phyloP scores from a whole-genome alignment of 2,329 filamentous ascomycete species.

The Monosporascus sp. region DNA sequence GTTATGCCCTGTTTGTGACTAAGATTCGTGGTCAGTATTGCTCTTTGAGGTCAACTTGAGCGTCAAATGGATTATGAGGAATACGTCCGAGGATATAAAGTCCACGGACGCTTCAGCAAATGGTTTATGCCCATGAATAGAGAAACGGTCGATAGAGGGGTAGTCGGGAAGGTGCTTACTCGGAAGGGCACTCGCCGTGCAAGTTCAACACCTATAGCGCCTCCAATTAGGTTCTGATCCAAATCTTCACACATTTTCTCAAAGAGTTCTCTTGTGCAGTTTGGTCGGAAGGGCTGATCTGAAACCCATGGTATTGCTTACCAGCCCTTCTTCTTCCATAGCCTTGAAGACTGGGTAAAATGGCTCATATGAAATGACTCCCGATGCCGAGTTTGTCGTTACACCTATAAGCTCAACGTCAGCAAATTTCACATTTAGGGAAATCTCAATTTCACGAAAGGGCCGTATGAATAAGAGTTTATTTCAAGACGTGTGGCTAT shows the following conservation, averaged over 20 bases:
- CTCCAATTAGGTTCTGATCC: not conserved
- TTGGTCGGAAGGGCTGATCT: not conserved
- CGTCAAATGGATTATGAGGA: too few species aligned
- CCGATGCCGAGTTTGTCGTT: constrained; percentile 34
- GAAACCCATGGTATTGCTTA: not conserved
- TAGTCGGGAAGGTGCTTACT: constrained; percentile 6
- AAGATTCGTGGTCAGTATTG: not conserved
- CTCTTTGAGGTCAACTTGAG: not conserved
- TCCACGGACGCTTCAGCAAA: too few species aligned
- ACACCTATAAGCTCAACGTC: constrained; percentile 14
- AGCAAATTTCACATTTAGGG: constrained; percentile 1
- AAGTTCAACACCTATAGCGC: constrained; percentile 49
- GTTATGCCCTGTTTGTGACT: constrained; percentile 25
- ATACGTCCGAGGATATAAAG: too few species aligned
- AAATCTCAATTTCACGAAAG: too few species aligned
- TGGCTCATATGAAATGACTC: constrained; percentile 46
- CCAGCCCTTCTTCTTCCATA: constrained; percentile 60
- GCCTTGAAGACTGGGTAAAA: constrained; percentile 60
- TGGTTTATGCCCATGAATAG: too few species aligned
- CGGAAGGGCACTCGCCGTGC: constrained; percentile 58
- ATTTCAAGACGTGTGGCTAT: not conserved
- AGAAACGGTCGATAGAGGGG: not conserved
- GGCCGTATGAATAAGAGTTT: not conserved
- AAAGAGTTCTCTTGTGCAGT: too few species aligned
- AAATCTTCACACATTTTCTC: too few species aligned